phyloP scores from a whole-genome alignment of 2,329 filamentous ascomycete genomes.

The Colletotrichum sidae region DNA sequence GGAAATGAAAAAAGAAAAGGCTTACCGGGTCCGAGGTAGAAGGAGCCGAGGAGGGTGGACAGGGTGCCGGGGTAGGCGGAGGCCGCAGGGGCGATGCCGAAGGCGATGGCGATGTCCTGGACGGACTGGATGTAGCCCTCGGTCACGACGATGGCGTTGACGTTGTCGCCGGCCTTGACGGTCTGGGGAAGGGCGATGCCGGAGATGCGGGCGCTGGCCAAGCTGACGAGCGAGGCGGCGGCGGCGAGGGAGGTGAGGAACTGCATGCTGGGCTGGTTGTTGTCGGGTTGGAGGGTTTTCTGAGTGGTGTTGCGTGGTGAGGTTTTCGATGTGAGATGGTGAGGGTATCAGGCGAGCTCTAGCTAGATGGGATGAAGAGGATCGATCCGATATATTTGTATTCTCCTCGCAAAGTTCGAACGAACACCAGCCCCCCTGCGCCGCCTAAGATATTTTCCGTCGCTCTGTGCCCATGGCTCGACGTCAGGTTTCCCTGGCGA shows the following conservation, averaged over 20 bases:
- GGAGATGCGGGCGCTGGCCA: conserved; percentile 52
- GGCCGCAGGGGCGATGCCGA: conserved; percentile 47
- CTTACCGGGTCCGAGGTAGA: conserved; percentile 52
- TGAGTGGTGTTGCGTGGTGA: background rate
- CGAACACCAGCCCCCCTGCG: background rate
- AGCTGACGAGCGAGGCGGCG: conserved; percentile 39
- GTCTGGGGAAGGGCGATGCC: conserved; percentile 56
- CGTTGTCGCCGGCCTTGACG: conserved; percentile 49
- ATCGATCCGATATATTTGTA: conserved; percentile 13
- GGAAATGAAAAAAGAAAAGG: background rate
- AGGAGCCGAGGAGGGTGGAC: conserved; percentile 40
- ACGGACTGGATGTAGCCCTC: conserved; percentile 58
- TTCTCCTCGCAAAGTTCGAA: conserved; percentile 3
- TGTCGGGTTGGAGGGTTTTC: background rate
- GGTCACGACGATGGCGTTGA: conserved; percentile 51
- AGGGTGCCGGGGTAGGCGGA: conserved; percentile 44
- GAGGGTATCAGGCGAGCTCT: too few species aligned
- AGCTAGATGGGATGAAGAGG: background rate
- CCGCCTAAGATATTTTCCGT: too few species aligned
- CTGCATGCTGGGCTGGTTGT: conserved; percentile 36
- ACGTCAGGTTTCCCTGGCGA: conserved; percentile 13
- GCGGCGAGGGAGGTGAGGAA: conserved; percentile 41
- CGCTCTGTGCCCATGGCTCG: background rate
- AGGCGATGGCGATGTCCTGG: conserved; percentile 56
- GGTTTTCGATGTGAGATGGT: background rate